phyloP scores from a whole-genome alignment of 106 monocot genomes.

The Apostasia ramifera region DNA sequence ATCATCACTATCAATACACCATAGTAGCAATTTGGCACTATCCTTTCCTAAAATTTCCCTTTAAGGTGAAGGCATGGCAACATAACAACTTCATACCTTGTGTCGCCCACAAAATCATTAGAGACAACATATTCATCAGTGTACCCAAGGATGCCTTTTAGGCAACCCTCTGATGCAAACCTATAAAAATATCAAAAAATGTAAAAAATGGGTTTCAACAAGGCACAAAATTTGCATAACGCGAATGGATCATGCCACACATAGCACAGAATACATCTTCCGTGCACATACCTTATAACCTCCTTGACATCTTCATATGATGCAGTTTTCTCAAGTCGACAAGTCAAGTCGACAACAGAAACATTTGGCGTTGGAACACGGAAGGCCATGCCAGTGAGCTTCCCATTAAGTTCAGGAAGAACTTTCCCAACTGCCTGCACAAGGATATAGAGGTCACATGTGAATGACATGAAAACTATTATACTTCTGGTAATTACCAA shows the following conservation, averaged over 20 bases:
- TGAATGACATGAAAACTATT: background rate
- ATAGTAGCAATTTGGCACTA: background rate
- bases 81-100: slow-evolving; percentile 33
- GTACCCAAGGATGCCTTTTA: slow-evolving; percentile 94
- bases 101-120: slow-evolving; percentile 90
- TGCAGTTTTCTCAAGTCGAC: slow-evolving; percentile 82
- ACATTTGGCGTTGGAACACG: slow-evolving; percentile 96
- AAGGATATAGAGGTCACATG: background rate
- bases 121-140: slow-evolving; percentile 97
- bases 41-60: background rate
- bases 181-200: slow-evolving; percentile 19
- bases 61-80: too few species aligned
- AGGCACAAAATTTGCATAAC: background rate
- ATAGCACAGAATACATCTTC: background rate
- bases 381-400: slow-evolving; percentile 97
- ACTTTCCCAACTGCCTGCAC: slow-evolving; percentile 94
- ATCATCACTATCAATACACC: background rate
- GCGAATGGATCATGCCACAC: too few species aligned
- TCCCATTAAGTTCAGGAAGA: slow-evolving; percentile 89
- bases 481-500: too few species aligned
- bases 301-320: slow-evolving; percentile 95
- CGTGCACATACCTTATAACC: slow-evolving; percentile 62
- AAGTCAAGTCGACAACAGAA: slow-evolving; percentile 93
- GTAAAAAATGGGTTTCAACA: background rate
- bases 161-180: slow-evolving; percentile 64